These are phyloP conservation scores for Cytospora piceae DNA, from an alignment of 2,329 filamentous ascomycete species.

Conservation along the genomic window DNA sequence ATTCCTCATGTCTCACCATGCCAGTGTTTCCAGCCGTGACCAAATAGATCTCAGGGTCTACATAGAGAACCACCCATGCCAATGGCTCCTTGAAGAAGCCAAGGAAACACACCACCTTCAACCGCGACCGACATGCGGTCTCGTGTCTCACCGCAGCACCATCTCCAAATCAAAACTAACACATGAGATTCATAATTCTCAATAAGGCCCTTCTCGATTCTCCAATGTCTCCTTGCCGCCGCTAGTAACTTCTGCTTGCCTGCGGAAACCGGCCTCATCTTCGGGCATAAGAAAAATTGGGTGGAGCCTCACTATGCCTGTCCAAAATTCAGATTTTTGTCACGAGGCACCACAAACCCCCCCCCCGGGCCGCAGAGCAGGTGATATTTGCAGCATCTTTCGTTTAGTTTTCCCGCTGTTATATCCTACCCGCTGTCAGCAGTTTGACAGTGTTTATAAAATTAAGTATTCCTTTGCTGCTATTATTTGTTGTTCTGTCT, in stretches of 20 bases:
- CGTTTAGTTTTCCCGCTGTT: background rate
- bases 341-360: background rate
- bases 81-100: background rate
- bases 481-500: background rate
- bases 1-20: too few species aligned
- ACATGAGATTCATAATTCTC: background rate
- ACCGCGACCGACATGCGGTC: background rate
- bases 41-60: background rate
- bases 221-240: background rate
- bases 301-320: background rate
- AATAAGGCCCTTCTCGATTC: background rate
- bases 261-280: background rate
- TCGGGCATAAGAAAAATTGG: background rate
- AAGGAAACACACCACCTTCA: background rate
- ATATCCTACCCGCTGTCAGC: background rate
- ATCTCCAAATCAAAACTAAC: background rate
- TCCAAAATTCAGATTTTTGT: background rate
- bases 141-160: background rate
- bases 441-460: background rate
- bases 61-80: background rate
- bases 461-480: background rate
- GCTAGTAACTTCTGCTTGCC: background rate
- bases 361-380: background rate
- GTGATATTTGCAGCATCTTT: background rate
- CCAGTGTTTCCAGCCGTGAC: background rate